Evolutionary conservation across 805 yeast genomes (phyloP).

Genomic region (Saccharomycopsis sp.): DNA sequence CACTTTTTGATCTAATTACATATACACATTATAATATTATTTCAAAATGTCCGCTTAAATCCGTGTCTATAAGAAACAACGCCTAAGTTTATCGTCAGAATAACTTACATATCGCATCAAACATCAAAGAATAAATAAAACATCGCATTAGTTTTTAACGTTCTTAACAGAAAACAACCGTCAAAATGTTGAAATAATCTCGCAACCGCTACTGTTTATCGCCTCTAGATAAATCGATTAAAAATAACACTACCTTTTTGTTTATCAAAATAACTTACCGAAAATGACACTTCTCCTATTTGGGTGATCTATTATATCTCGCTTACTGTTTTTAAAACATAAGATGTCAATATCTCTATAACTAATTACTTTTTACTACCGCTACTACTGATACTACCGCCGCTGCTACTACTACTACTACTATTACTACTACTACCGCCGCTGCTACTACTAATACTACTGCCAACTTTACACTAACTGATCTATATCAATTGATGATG

Average conservation of each 20-base stretch:
- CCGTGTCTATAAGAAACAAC: conserved; percentile 17
- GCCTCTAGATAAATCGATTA: background rate
- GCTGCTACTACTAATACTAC: conserved; percentile 1
- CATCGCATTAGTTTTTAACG: background rate
- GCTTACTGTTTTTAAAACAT: background rate
- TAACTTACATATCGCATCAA: conserved; percentile 5
- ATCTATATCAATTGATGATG: conserved; percentile 8
- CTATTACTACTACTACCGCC: conserved; percentile 2
- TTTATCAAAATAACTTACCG: background rate
- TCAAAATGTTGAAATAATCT: background rate
- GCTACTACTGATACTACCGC: background rate
- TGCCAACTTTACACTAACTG: background rate
- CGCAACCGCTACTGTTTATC: background rate
- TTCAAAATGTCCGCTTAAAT: conserved; percentile 22
- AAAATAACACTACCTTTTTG: background rate
- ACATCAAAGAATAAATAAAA: background rate
- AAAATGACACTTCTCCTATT: conserved; percentile 1
- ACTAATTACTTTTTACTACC: background rate
- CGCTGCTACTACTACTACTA: background rate
- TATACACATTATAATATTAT: background rate
- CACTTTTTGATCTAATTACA: background rate
- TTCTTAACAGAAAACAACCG: background rate
- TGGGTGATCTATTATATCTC: conserved; percentile 2
- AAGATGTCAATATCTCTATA: background rate
- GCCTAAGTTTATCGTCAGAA: conserved; percentile 19